Base-by-base conservation (phyloP, 2,329 filamentous ascomycete species). In the Sporothrix inflata region DNA sequence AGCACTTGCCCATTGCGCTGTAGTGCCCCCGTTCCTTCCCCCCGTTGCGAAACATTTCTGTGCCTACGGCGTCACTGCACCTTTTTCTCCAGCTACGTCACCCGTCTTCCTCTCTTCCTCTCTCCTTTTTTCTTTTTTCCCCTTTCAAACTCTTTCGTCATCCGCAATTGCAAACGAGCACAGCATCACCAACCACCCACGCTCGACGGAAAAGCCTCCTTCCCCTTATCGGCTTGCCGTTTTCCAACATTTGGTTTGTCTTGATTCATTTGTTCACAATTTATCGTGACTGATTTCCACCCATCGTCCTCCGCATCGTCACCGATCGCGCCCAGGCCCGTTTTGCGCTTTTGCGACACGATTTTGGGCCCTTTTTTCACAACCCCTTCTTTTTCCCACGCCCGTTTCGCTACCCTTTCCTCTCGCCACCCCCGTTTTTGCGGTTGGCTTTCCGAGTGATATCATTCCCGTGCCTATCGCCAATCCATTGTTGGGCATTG, bases 31-130 rank as follows among this genome's bases (percentile, higher is more conserved):
- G 71, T 49, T 67, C 42, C 49, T 47, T 72, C 68, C 24, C 72
- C 67, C 71, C 70, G 61, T 72, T 65, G 70, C 68, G 27, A 45
- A 69, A 71, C 53, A 69, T 70, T 71, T 66, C 63, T 70, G 57
- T 49, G 38, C 63, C 65, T 30, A 53, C 55, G 42, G 34, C 70
- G 55, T 72, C 63, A 51, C 72, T 71, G 68, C 72, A 73, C 69
- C 70, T 60, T 72, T 73, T 74, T 74, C 74, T 74, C 72, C 75
- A 75, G 75, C 74, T 76, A 76, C 75, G 75, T 76, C 75, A 76
- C 75, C 71, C 74, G 30, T 19, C 51, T 45, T 27, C 68, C 61
- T 27, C 42, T 42, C 30, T 42, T 34, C 30, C 63, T 61, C 55
- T 61, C 57, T 21, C 24, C 66, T 63, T 70, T 72, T 72, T 71